Base-by-base conservation (phyloP, 78 protist species). In the Trichosphaerium sp. region DNA sequence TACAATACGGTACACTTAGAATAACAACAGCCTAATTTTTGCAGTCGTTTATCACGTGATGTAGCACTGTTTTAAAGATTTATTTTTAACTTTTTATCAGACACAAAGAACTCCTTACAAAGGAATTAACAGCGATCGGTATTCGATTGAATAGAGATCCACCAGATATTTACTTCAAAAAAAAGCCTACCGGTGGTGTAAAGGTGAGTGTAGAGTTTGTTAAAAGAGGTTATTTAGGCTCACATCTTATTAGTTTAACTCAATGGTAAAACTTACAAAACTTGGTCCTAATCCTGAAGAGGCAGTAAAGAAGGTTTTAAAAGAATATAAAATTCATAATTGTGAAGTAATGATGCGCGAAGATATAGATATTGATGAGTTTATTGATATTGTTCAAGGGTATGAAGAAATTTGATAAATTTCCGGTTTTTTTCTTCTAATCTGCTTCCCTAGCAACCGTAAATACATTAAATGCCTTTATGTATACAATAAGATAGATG, bases 381-480 rank as follows among this genome's bases (percentile, higher is more conserved):
- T 90, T 26, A 86, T 86, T 67, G 95, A 90, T 68, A 65, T n/a
- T n/a, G n/a, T n/a, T n/a, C n/a, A n/a, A n/a, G n/a, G n/a, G n/a
- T n/a, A n/a, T n/a, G n/a, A n/a, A n/a, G n/a, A n/a, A n/a, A n/a
- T n/a, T n/a, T n/a, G n/a, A n/a, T n/a, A n/a, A n/a, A n/a, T n/a
- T n/a, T n/a, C n/a, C n/a, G n/a, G n/a, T n/a, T n/a, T n/a, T n/a
- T n/a, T n/a, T n/a, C n/a, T n/a, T n/a, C n/a, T n/a, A n/a, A n/a
- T n/a, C n/a, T n/a, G 80, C 10, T 5, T 90, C 14, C 83, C 73
- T 55, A 81, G 74, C 40, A 83, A 85, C 49, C 49, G 92, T 5
- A 5, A 21, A 28, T 90, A 87, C 68, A 28, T 90, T 55, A 74
- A 51, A 29, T 84, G 91, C 71, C 57, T 90, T 32, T 84, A 78